Percentiles rank a stretch among this genome's conserved stretches.
Conservation (phyloP, 495 filamentous ascomycete genomes). For the Amphirosellinia nigrospora region DNA sequence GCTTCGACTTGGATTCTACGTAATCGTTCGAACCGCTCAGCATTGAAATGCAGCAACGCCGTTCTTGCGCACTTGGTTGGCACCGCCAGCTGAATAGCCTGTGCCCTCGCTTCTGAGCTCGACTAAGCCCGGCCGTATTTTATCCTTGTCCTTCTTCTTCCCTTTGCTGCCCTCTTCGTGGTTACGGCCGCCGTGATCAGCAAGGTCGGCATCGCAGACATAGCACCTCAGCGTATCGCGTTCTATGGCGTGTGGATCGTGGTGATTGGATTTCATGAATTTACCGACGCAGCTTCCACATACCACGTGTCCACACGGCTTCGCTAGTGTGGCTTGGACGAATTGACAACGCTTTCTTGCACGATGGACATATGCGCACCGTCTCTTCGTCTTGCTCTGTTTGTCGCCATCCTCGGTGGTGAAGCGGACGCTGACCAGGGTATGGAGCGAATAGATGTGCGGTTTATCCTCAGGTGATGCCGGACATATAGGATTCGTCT, state of each 20-base stretch:
- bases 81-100: slow-evolving; percentile 86
- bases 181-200: slow-evolving; percentile 44
- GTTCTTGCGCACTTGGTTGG: slow-evolving; percentile 77
- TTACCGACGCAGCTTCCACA: slow-evolving; percentile 88
- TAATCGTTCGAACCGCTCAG: slow-evolving; percentile 41
- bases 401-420: slow-evolving; percentile 71
- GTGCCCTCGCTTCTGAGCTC: slow-evolving; percentile 89
- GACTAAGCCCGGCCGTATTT: slow-evolving; percentile 76
- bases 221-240: slow-evolving; percentile 75
- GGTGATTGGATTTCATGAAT: slow-evolving; percentile 73
- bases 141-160: slow-evolving; percentile 63
- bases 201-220: slow-evolving; percentile 85
- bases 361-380: slow-evolving; percentile 81
- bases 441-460: slow-evolving; percentile 83
- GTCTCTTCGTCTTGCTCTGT: slow-evolving; percentile 32
- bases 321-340: slow-evolving; percentile 85
- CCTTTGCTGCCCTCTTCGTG: slow-evolving; percentile 44
- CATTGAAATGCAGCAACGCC: slow-evolving; percentile 83
- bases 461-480: slow-evolving; percentile 70
- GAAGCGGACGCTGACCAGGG: slow-evolving; percentile 80
- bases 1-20: slow-evolving; percentile 23
- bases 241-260: slow-evolving; percentile 69
- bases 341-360: slow-evolving; percentile 81
- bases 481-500: slow-evolving; percentile 80
- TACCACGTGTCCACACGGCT: slow-evolving; percentile 92